Conservation (phyloP, 768 basidiomycete species). For the Neoboletus brunneissimus region DNA sequence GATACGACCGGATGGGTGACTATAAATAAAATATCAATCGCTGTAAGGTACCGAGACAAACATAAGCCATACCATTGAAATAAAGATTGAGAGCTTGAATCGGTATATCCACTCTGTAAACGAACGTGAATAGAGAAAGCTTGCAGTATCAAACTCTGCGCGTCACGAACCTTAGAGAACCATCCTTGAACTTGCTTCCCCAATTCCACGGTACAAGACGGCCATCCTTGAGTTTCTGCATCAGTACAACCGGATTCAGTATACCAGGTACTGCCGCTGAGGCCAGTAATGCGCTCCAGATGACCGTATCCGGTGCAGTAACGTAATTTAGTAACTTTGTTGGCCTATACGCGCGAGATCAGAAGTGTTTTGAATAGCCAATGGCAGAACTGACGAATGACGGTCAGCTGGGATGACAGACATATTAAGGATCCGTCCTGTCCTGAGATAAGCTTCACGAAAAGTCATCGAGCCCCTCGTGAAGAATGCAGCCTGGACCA, state of each 20-base stretch:
- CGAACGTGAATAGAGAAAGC: not conserved
- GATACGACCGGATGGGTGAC: conserved; percentile 93
- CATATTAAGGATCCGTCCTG: conserved; percentile 90
- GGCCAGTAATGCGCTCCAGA: conserved; percentile 79
- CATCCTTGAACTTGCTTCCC: conserved; percentile 93
- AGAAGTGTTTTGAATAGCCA: conserved; percentile 4
- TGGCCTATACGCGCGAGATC: conserved; percentile 49
- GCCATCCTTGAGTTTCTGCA: conserved; percentile 86
- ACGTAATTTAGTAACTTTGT: conserved; percentile 95
- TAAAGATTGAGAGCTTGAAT: conserved; percentile 84
- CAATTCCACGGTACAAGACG: conserved; percentile 88
- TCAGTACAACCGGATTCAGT: conserved; percentile 89
- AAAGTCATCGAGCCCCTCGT: conserved; percentile 94
- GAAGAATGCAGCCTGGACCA: conserved; percentile 73
- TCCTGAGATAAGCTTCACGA: conserved; percentile 88
- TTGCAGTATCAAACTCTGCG: not conserved
- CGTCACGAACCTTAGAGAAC: conserved; percentile 66
- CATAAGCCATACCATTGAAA: conserved; percentile 61
- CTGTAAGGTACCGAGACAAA: not conserved
- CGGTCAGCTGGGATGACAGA: conserved; percentile 89
- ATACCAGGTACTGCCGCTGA: conserved; percentile 96
- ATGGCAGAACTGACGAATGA: conserved; percentile 59
- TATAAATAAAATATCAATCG: conserved; percentile 24
- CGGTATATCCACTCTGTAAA: conserved; percentile 85
- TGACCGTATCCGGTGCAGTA: conserved; percentile 89